These are phyloP conservation scores for Cicer cuneatum DNA, from an alignment of 306 rosid genomes.

Conservation along the genomic window DNA sequence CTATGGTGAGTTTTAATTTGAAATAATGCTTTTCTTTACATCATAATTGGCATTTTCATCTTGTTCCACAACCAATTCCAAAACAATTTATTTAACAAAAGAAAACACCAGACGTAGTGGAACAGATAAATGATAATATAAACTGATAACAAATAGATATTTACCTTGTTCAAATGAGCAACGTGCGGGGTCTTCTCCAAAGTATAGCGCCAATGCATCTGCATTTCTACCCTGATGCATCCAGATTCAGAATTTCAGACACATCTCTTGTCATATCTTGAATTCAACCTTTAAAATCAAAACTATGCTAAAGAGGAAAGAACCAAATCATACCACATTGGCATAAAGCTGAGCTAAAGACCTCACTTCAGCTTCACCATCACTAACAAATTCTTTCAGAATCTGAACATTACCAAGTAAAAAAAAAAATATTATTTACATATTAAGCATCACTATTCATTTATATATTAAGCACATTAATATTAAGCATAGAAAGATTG, in stretches of 20 bases:
- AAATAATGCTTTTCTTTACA: conserved; percentile 16
- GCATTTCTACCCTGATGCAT: conserved; percentile 84
- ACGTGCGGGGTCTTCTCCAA: conserved; percentile 85
- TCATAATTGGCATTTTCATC: conserved; percentile 9
- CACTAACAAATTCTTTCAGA: conserved; percentile 69
- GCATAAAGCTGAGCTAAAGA: conserved; percentile 81
- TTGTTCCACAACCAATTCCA: not conserved
- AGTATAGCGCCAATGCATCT: conserved; percentile 81
- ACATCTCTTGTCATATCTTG: conserved; percentile 27
- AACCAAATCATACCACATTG: conserved; percentile 67
- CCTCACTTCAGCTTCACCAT: conserved; percentile 84
- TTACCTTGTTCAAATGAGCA: conserved; percentile 87
- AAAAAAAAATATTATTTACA: conserved; percentile 14
- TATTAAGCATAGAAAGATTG: conserved; percentile 31
- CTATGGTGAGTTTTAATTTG: conserved; percentile 11
- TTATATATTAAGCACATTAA: no score
- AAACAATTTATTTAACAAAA: no score
- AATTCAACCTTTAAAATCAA: conserved; percentile 33
- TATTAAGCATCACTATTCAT: not conserved
- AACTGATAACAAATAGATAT: not conserved
- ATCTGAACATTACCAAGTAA: conserved; percentile 51
- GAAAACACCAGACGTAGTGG: not conserved
- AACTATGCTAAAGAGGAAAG: conserved; percentile 30
- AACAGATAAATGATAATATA: not conserved
- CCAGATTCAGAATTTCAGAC: conserved; percentile 45